Base-by-base conservation (phyloP, 176 grass and related monocot species). In the Paspalum notatum region DNA sequence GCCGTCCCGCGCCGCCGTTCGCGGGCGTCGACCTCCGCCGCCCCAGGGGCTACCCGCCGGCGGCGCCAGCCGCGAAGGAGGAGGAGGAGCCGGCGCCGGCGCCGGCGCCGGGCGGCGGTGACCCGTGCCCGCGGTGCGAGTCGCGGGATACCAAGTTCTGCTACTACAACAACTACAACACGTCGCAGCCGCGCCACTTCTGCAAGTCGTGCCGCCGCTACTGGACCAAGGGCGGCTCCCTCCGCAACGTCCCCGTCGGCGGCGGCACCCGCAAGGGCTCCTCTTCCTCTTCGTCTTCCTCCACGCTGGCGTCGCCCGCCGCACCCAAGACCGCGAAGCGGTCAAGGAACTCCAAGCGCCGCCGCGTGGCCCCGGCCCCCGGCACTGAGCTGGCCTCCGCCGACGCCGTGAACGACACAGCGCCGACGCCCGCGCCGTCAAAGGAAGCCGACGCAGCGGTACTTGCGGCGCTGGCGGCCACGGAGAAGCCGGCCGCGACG, bases 151-250 rank as follows among this genome's bases (percentile, higher is more conserved):
- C 94, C 65, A 97, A 97, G 88, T 97, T 97, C 87, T 97, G 94
- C 76, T 97, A 97, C 87, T 97, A 92, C 87, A 97, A 97, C 83
- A 97, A 97, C 76, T 94, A 97, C 87, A 97, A 89, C 87, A 82
- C 87, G 18, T 90, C 94, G 57, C 94, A 97, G 85, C 94, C 94
- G 72, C 91, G 94, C 51, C 91, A 97, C 79, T 97, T 94, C 87
- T 97, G 94, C 86, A 87, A 86, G 85, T 85, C 81, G 20, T 97
- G 94, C 82, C 94, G 94, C 41, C 94, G 94, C 58, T 97, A 97
- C 91, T 97, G 94, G 94, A 97, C 94, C 80, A 92, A 91, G 59
- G 94, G 94, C 40, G 94, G 94, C 20, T 68, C 87, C 39, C 81
- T 93, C 55, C 94, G 94, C 84, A 90, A 97, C 91, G 86, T 93